Evolutionary conservation across 192 early-diverging fungal species (phyloP).

Genomic region (Entomortierella beljakovae): DNA sequence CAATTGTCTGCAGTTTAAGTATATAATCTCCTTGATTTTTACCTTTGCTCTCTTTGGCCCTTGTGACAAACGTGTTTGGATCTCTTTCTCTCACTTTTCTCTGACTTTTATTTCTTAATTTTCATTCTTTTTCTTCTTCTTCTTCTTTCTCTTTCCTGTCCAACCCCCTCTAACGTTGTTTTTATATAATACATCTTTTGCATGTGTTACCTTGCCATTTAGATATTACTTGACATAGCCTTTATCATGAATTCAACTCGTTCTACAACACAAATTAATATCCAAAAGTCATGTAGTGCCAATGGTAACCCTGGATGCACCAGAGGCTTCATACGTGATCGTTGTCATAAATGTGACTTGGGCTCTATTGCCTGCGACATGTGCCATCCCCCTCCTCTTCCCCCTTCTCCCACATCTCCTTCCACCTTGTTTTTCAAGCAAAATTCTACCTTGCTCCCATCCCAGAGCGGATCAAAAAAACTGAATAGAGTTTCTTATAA

Average conservation of each 20-base stretch:
- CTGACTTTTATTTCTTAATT: not conserved
- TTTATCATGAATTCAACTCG: not conserved
- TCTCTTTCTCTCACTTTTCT: constrained; percentile 7
- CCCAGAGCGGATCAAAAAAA: not conserved
- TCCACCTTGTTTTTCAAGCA: not conserved
- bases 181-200: not conserved
- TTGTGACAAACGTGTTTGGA: not conserved
- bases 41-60: too few species aligned
- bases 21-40: too few species aligned
- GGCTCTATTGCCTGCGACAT: constrained; percentile 18
- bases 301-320: constrained; percentile 12
- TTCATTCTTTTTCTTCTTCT: constrained; percentile 6
- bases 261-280: not conserved
- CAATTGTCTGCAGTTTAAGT: too few species aligned
- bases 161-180: not conserved
- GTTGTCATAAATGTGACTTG: constrained; percentile 24
- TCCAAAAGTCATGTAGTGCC: constrained; percentile 7
- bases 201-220: not conserved
- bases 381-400: constrained; percentile 6
- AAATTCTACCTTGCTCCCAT: not conserved
- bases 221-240: not conserved
- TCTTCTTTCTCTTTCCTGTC: not conserved
- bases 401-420: not conserved
- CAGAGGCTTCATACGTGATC: constrained; percentile 35
- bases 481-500: not conserved